Evolutionary conservation across 345 rosid genomes (phyloP).

Genomic region (Mallotus nudiflorus): DNA sequence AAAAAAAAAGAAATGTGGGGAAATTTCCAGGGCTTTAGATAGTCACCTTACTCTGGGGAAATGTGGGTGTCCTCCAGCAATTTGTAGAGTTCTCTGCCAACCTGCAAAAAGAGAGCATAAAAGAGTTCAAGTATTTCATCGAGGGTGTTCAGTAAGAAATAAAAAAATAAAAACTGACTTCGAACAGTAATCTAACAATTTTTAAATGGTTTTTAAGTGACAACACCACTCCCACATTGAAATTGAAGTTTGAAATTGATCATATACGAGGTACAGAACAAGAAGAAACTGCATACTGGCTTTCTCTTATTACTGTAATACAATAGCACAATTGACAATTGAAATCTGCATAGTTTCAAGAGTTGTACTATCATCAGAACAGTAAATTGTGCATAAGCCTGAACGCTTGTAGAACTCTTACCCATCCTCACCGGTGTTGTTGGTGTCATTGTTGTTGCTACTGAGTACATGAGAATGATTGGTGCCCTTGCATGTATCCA

Average conservation of each 20-base stretch:
- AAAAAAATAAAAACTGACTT: no score
- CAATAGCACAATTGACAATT: background rate
- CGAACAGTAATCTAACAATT: background rate
- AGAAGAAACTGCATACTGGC: background rate
- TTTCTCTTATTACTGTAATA: background rate
- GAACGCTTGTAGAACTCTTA: slow-evolving; percentile 26
- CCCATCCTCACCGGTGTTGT: slow-evolving; percentile 34
- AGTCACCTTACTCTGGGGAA: slow-evolving; percentile 56
- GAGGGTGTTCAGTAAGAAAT: background rate
- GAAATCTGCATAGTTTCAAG: background rate
- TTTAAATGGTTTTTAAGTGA: no score
- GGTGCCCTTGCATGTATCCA: slow-evolving; percentile 18
- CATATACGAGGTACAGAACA: background rate
- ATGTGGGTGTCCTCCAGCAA: slow-evolving; percentile 66
- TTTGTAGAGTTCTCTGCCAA: slow-evolving; percentile 41
- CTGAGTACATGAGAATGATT: slow-evolving; percentile 27
- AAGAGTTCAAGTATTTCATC: no score
- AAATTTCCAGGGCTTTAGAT: background rate
- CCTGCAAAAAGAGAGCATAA: slow-evolving; percentile 40
- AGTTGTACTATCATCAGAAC: background rate
- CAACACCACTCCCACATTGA: background rate
- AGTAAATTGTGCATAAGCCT: background rate
- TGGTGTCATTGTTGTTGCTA: slow-evolving; percentile 21
- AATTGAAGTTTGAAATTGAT: background rate
- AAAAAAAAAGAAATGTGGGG: no score